Percentiles rank a stretch among this genome's conserved stretches.
phyloP scores from a whole-genome alignment of 208 protist species.

The Trypanosoma scelopori region DNA sequence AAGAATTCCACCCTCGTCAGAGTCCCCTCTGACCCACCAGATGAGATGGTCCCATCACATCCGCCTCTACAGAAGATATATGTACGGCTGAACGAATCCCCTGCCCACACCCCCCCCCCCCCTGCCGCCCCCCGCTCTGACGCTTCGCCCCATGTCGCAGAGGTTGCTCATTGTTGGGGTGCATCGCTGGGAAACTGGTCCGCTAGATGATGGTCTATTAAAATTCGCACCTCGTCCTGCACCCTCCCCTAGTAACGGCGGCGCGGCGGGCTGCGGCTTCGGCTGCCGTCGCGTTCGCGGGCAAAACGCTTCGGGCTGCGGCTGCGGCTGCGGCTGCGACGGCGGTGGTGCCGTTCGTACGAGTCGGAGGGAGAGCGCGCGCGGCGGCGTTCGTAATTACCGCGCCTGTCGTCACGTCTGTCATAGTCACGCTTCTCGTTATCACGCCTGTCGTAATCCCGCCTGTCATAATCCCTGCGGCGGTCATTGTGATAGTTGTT shows the following conservation, averaged over 20 bases:
- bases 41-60: too few species aligned
- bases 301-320: constrained; percentile 22
- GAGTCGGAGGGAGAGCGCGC: constrained; percentile 24
- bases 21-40: too few species aligned
- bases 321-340: constrained; percentile 35
- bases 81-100: too few species aligned
- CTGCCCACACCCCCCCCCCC: too few species aligned
- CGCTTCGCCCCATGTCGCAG: too few species aligned
- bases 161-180: too few species aligned
- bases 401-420: constrained; percentile 11
- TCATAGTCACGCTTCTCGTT: constrained; percentile 10
- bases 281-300: constrained; percentile 11
- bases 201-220: background rate
- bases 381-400: constrained; percentile 13
- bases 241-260: background rate
- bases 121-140: too few species aligned
- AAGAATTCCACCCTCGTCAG: too few species aligned
- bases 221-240: too few species aligned
- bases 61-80: too few species aligned
- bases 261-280: constrained; percentile 22
- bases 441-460: constrained; percentile 20
- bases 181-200: too few species aligned
- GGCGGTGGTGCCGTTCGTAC: constrained; percentile 41
- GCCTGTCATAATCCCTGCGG: constrained; percentile 19
- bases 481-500: constrained; percentile 4